A percentile compares a stretch with the other conserved stretches of the same genome.
These are phyloP conservation scores for Scorias spongiosa DNA, from an alignment of 2,329 filamentous ascomycete species.

Conservation along the genomic window DNA sequence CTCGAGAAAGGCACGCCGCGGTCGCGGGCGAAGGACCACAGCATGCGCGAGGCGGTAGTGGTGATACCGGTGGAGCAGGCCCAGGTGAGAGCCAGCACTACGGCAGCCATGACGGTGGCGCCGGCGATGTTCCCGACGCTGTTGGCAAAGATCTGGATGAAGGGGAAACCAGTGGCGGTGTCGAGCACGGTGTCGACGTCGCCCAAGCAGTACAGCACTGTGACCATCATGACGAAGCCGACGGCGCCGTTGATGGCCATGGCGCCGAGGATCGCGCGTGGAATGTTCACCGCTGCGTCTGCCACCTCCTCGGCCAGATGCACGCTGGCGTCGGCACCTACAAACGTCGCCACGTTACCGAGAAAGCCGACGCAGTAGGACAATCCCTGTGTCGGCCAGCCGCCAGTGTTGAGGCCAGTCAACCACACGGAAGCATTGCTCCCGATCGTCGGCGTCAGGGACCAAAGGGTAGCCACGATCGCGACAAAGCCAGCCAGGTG, in stretches of 20 bases:
- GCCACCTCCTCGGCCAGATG: slow-evolving; percentile 38
- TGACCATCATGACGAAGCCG: slow-evolving; percentile 31
- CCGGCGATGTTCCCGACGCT: slow-evolving; percentile 28
- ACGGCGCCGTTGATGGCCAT: slow-evolving; percentile 33
- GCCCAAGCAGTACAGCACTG: slow-evolving; percentile 29
- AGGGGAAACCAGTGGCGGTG: slow-evolving; percentile 31
- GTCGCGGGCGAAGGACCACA: slow-evolving; percentile 28
- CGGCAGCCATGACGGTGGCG: slow-evolving; percentile 32
- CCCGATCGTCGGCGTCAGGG: slow-evolving; percentile 13
- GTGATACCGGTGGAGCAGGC: slow-evolving; percentile 21
- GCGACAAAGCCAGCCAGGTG: slow-evolving; percentile 40
- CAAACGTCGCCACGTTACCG: slow-evolving; percentile 20
- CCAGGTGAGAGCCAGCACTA: slow-evolving; percentile 24
- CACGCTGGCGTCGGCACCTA: slow-evolving; percentile 28
- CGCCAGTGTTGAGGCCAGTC: slow-evolving; percentile 17
- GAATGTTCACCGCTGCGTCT: slow-evolving; percentile 32
- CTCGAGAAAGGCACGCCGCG: slow-evolving; percentile 24
- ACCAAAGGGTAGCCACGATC: slow-evolving; percentile 31
- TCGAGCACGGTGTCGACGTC: slow-evolving; percentile 26
- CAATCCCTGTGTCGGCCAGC: slow-evolving; percentile 20
- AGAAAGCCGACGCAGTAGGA: slow-evolving; percentile 21
- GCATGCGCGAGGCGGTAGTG: slow-evolving; percentile 27
- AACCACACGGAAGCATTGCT: slow-evolving; percentile 16
- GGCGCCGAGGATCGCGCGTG: slow-evolving; percentile 32
- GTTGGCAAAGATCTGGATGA: slow-evolving; percentile 36